Evolutionary conservation across 768 basidiomycete genomes (phyloP).

Genomic region (Lentinula guzmanii): DNA sequence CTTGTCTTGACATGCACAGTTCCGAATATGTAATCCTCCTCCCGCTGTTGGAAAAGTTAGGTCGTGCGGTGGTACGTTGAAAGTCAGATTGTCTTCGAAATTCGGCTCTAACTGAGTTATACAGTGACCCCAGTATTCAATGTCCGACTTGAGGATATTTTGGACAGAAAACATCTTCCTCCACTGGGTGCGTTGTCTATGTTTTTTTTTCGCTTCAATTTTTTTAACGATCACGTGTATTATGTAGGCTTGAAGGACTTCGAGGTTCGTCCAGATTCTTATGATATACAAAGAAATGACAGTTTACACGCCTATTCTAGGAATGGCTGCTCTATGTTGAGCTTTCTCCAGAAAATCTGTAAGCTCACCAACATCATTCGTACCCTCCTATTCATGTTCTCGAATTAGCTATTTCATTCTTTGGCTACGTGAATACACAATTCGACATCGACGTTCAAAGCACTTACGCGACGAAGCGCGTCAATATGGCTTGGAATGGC

Average conservation of each 20-base stretch:
- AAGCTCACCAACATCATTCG: constrained; percentile 15
- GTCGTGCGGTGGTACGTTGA: constrained; percentile 47
- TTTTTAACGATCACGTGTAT: constrained; percentile 2
- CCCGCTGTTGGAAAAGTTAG: constrained; percentile 64
- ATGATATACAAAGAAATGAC: not conserved
- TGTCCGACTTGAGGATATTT: constrained; percentile 67
- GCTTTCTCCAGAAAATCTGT: constrained; percentile 70
- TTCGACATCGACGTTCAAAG: constrained; percentile 27
- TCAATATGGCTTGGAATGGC: constrained; percentile 27
- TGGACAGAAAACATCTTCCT: constrained; percentile 72
- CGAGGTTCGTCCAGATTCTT: constrained; percentile 29
- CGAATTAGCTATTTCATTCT: constrained; percentile 64
- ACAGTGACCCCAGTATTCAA: constrained; percentile 62
- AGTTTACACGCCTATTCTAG: constrained; percentile 20
- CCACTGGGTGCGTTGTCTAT: constrained; percentile 48
- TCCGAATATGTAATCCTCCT: constrained; percentile 62
- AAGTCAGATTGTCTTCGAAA: not conserved
- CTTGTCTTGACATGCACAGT: constrained; percentile 18
- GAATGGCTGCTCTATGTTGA: constrained; percentile 83
- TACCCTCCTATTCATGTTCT: constrained; percentile 6
- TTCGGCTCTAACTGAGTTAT: not conserved
- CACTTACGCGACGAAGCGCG: constrained; percentile 17
- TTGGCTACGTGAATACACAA: constrained; percentile 72
- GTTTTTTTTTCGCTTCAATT: not conserved
- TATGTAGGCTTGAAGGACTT: constrained; percentile 61